Evolutionary conservation across 2,329 filamentous ascomycete genomes (phyloP).

Genomic region (Beauveria brongniartii): DNA sequence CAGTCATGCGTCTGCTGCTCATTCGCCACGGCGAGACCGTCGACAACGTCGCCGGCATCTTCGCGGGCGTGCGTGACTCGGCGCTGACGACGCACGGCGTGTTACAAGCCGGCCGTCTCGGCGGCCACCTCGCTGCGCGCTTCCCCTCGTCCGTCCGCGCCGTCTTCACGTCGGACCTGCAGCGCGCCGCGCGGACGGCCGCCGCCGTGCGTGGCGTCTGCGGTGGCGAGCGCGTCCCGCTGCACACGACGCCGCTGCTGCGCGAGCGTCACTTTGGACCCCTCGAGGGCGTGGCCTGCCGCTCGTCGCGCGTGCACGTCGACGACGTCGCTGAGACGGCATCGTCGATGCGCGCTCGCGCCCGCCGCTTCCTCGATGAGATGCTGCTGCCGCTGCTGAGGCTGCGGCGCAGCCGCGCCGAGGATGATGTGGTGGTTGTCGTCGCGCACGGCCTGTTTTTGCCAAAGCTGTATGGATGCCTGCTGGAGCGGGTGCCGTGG

Average conservation of each 20-base stretch:
- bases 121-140: conserved; percentile 44
- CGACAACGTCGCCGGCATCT: conserved; percentile 74
- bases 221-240: conserved; percentile 12
- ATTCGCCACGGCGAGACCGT: conserved; percentile 86
- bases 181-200: conserved; percentile 65
- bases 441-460: conserved; percentile 82
- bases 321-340: conserved; percentile 56
- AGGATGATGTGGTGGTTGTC: conserved; percentile 43
- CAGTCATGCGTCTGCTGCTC: conserved; percentile 50
- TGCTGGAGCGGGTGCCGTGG: conserved; percentile 33
- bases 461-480: conserved; percentile 54
- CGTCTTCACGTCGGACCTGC: conserved; percentile 69
- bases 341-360: conserved; percentile 56
- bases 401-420: conserved; percentile 21
- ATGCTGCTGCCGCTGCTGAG: conserved; percentile 42
- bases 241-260: conserved; percentile 33
- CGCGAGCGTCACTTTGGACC: conserved; percentile 70
- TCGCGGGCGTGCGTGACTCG: conserved; percentile 75
- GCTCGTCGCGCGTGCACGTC: conserved; percentile 17
- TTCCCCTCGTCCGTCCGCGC: conserved; percentile 18
- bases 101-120: conserved; percentile 68
- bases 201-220: conserved; percentile 54
- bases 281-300: conserved; percentile 58
- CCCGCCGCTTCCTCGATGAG: conserved; percentile 56
- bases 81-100: conserved; percentile 73